These are phyloP conservation scores for Saccharomycopsis sp. DNA, from an alignment of 805 yeast species.

Conservation along the genomic window DNA sequence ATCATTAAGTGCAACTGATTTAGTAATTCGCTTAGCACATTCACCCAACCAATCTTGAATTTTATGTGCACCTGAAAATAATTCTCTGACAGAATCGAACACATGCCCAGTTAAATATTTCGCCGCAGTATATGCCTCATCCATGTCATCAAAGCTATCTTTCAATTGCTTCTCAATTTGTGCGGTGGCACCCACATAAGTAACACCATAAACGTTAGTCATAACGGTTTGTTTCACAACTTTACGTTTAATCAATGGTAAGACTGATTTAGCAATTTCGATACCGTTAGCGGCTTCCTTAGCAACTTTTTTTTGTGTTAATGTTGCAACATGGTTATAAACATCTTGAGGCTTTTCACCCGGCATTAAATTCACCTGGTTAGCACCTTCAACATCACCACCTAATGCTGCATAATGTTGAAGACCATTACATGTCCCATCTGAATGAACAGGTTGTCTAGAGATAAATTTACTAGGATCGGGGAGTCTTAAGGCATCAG, in stretches of 20 bases:
- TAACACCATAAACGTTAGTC: conserved; percentile 98
- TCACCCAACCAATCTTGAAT: conserved; percentile 96
- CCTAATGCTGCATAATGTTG: conserved; percentile 86
- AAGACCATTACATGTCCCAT: conserved; percentile 81
- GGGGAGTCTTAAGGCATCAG: conserved; percentile 50
- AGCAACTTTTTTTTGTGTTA: conserved; percentile 51
- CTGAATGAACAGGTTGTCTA: conserved; percentile 77
- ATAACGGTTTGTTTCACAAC: conserved; percentile 95
- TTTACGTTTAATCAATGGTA: conserved; percentile 68
- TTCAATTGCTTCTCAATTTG: conserved; percentile 78
- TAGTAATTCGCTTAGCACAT: conserved; percentile 73
- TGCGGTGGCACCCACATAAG: conserved; percentile 84
- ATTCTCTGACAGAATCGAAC: conserved; percentile 73
- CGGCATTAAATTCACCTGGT: conserved; percentile 68
- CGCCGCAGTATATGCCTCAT: conserved; percentile 41
- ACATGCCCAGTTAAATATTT: conserved; percentile 71
- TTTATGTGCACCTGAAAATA: conserved; percentile 86
- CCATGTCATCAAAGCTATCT: conserved; percentile 45
- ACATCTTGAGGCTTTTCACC: conserved; percentile 72
- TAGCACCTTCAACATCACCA: conserved; percentile 79
- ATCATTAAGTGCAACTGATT: conserved; percentile 48
- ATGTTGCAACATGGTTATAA: conserved; percentile 59
- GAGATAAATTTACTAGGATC: conserved; percentile 63
- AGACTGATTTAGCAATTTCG: conserved; percentile 42
- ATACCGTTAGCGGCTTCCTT: conserved; percentile 44